A percentile compares a stretch with the other conserved stretches of the same genome.
phyloP scores from a whole-genome alignment of 352 stramenopile species.

The Pythium biforme region DNA sequence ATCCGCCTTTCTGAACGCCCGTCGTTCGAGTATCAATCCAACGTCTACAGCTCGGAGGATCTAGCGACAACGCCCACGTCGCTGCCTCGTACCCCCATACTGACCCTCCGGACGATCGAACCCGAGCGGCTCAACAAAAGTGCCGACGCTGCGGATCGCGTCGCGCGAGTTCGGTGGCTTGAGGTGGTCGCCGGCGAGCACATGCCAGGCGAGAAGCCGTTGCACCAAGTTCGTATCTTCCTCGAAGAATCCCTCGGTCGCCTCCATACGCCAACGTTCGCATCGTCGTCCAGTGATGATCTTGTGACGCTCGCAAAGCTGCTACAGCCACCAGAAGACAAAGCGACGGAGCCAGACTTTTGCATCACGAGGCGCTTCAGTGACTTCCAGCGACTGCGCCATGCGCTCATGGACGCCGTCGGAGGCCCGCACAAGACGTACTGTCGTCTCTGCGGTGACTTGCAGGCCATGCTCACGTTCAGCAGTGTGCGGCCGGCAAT shows the following conservation, averaged over 20 bases:
- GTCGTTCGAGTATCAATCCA: neutral
- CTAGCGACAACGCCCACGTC: neutral
- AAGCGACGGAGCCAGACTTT: neutral
- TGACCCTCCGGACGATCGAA: neutral
- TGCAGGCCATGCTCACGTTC: constrained; percentile 3
- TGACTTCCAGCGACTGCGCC: neutral
- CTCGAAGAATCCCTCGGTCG: neutral
- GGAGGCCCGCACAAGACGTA: neutral
- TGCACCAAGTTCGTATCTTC: neutral
- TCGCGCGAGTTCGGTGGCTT: neutral
- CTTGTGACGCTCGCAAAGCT: neutral
- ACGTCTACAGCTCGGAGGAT: neutral
- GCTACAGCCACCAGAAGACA: neutral
- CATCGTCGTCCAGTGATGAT: neutral
- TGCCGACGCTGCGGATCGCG: neutral
- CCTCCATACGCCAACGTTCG: neutral
- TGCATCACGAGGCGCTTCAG: neutral
- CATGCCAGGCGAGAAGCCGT: neutral
- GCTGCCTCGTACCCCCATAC: neutral
- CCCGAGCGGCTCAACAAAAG: neutral
- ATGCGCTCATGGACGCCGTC: neutral
- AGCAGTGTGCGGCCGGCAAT: neutral
- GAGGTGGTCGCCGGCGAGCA: neutral
- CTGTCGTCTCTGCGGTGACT: neutral
- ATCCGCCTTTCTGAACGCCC: no score